phyloP scores from a whole-genome alignment of 2,329 filamentous ascomycete genomes.

The Emmonsiellopsis sp. region DNA sequence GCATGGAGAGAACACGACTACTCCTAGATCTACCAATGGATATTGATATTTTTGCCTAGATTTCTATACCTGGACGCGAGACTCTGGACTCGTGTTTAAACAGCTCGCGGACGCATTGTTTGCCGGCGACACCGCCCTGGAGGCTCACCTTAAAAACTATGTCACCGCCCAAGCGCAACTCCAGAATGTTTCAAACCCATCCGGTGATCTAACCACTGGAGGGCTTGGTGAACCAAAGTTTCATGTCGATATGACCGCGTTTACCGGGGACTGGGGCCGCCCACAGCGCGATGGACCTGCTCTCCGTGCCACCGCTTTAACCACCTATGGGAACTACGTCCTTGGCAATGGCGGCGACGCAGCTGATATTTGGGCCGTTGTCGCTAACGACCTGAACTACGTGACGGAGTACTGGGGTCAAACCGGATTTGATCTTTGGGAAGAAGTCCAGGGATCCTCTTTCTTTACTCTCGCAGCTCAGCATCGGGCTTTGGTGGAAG shows the following conservation, averaged over 20 bases:
- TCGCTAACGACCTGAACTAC: neutral
- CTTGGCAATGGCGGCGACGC: constrained; percentile 47
- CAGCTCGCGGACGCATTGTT: constrained; percentile 57
- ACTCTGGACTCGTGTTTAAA: constrained; percentile 63
- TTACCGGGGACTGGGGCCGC: constrained; percentile 59
- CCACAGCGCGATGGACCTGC: constrained; percentile 74
- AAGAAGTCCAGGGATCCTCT: constrained; percentile 65
- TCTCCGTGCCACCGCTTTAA: constrained; percentile 63
- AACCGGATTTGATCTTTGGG: constrained; percentile 68
- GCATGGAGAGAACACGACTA: too few species aligned
- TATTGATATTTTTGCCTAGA: constrained; percentile 38
- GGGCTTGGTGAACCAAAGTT: constrained; percentile 67
- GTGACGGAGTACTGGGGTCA: constrained; percentile 39
- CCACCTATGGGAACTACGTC: constrained; percentile 64
- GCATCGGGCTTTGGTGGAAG: constrained; percentile 53
- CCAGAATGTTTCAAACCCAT: constrained; percentile 60
- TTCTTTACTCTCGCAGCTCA: constrained; percentile 69
- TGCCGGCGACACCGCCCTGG: constrained; percentile 49
- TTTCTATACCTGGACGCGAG: constrained; percentile 70
- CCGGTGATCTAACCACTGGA: constrained; percentile 44
- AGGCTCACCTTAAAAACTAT: constrained; percentile 56
- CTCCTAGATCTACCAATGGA: neutral
- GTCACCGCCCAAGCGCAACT: constrained; percentile 57
- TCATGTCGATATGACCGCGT: constrained; percentile 53
- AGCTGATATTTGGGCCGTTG: neutral